phyloP scores from a whole-genome alignment of 805 yeast genomes.

The Metschnikowia colocasiae region DNA sequence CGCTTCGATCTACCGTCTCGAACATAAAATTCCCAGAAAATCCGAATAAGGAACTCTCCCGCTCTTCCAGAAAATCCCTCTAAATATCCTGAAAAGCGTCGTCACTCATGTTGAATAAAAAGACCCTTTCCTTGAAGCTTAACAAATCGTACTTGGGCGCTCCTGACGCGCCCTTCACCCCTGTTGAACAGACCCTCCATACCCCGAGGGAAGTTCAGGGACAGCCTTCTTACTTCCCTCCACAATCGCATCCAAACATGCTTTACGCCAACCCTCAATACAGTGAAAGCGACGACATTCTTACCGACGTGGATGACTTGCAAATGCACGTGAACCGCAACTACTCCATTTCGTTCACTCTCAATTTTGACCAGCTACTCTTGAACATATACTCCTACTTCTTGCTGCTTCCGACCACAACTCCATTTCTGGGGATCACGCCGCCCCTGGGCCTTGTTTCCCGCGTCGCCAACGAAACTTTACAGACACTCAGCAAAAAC shows the following conservation, averaged over 20 bases:
- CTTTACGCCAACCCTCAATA: conserved; percentile 32
- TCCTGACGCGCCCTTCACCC: conserved; percentile 37
- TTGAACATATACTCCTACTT: conserved; percentile 33
- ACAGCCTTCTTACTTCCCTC: conserved; percentile 11
- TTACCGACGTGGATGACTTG: conserved; percentile 39
- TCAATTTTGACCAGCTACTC: conserved; percentile 35
- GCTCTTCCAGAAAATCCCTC: background rate
- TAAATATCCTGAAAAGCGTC: background rate
- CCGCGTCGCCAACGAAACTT: conserved; percentile 41
- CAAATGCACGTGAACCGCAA: conserved; percentile 19
- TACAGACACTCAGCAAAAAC: conserved; percentile 25
- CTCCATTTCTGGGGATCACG: conserved; percentile 40
- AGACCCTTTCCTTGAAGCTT: conserved; percentile 33
- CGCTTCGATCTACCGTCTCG: background rate
- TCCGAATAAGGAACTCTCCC: background rate
- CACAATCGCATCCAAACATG: conserved; percentile 8
- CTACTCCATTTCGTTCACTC: conserved; percentile 35
- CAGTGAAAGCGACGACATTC: conserved; percentile 40
- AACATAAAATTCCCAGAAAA: background rate
- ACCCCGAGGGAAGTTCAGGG: conserved; percentile 35
- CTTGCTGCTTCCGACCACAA: conserved; percentile 41
- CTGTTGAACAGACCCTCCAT: conserved; percentile 40
- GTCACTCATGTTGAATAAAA: conserved; percentile 28
- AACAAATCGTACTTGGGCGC: conserved; percentile 28
- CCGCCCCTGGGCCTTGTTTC: conserved; percentile 46